These are phyloP conservation scores for Leccinum variicolor DNA, from an alignment of 768 basidiomycete species.

Conservation along the genomic window DNA sequence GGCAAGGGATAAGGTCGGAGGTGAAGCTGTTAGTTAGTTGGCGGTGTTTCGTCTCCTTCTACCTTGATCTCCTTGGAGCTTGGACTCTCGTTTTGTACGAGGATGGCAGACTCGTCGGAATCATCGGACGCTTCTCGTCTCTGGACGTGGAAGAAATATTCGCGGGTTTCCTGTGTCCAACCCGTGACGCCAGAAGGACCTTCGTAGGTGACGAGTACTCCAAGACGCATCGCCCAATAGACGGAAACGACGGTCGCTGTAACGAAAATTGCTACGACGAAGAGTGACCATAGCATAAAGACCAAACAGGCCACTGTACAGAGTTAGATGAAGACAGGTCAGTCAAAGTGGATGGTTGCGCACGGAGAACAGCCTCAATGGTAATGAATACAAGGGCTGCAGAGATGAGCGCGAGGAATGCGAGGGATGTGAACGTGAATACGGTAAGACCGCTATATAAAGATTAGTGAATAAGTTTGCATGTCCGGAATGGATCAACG, in stretches of 20 bases:
- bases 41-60: slow-evolving; percentile 18
- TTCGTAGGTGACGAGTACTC: slow-evolving; percentile 32
- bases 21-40: background rate
- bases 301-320: slow-evolving; percentile 33
- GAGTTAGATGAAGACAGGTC: background rate
- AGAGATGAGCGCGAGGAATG: slow-evolving; percentile 35
- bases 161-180: slow-evolving; percentile 29
- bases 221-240: slow-evolving; percentile 35
- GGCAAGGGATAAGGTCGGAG: background rate
- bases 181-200: slow-evolving; percentile 31
- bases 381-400: slow-evolving; percentile 31
- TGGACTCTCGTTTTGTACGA: slow-evolving; percentile 19
- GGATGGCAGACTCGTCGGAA: slow-evolving; percentile 24
- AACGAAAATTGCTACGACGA: slow-evolving; percentile 33
- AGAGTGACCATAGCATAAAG: slow-evolving; percentile 29
- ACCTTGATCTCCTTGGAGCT: slow-evolving; percentile 20
- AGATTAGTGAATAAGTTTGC: background rate
- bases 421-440: slow-evolving; percentile 34
- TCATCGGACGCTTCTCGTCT: slow-evolving; percentile 20
- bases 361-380: slow-evolving; percentile 31
- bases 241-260: slow-evolving; percentile 29
- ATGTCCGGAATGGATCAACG: slow-evolving; percentile 18
- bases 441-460: slow-evolving; percentile 30
- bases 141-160: slow-evolving; percentile 16
- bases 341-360: background rate